Evolutionary conservation across 148 eudicot species (phyloP), one percentile per base, ranked within the genome.

Genomic region (Chenopodium berlandieri): DNA sequence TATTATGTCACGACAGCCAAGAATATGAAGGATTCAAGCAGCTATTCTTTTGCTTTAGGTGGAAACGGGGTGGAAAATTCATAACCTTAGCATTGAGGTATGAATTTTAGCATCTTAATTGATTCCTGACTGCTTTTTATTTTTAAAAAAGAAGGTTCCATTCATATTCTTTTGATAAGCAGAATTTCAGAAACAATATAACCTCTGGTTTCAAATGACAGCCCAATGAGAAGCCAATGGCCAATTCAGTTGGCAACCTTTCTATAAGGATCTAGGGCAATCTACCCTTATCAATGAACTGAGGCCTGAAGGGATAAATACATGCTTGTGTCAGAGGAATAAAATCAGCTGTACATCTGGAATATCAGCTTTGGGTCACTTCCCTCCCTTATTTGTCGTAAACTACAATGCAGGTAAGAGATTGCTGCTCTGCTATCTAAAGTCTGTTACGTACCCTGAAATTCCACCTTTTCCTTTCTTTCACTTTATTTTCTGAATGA

Each of bases 151-250:
- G 14, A 71, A 79, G 60, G 67, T 71, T 79, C 62, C 19, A 10
- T n/a, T 37, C 81, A 52, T 32, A 34, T 25, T 70, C 63, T 27
- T 68, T 79, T 52, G 44, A 69, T 69, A 52, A 46, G 32, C 4
- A 69, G 66, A 20, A 78, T 20, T 50, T 1, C 31, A 12, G 75
- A 69, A 54, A 25, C 7, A 20, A 11, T 69, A 11, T 69, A 52
- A 58, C 75, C 9, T 46, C 75, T 69, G 50, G 50, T 11, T 48
- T 52, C 11, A 4, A 46, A 65, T 52, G 58, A 54, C 48, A 69
- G 66, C 81, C 66, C 75, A 52, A 54, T 66, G 17, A 32, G 75
- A 70, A 68, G 81, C 66, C 65, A 79, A 69, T 63, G 71, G 81
- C 48, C 75, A 69, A 31, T 9, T 52, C 19, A 8, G 46, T 69